These are phyloP conservation scores for Ogataea salicorniae DNA, from an alignment of 805 yeast genomes.

Conservation along the genomic window DNA sequence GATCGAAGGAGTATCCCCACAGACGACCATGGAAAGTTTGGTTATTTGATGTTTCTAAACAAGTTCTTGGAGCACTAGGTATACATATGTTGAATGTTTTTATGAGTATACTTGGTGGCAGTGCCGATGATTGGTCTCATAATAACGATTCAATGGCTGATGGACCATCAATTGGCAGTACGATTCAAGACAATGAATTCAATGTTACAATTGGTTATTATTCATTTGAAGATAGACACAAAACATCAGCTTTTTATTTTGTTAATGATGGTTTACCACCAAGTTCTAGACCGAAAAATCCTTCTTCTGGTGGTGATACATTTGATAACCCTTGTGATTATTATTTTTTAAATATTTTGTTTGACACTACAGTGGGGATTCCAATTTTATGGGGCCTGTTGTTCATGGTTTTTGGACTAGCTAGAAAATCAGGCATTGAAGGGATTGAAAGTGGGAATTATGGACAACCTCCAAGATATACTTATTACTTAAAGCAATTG, in stretches of 20 bases:
- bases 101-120: slow-evolving; percentile 55
- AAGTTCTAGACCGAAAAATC: neutral
- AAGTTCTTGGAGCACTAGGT: slow-evolving; percentile 79
- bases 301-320: slow-evolving; percentile 17
- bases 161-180: too few species aligned
- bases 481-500: slow-evolving; percentile 69
- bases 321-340: slow-evolving; percentile 78
- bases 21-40: slow-evolving; percentile 85
- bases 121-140: slow-evolving; percentile 16
- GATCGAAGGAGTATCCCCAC: slow-evolving; percentile 72
- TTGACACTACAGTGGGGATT: slow-evolving; percentile 93
- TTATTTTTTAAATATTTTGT: slow-evolving; percentile 82
- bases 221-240: slow-evolving; percentile 1
- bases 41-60: slow-evolving; percentile 87
- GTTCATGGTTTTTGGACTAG: slow-evolving; percentile 43
- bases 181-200: neutral
- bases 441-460: slow-evolving; percentile 54
- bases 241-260: neutral
- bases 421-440: slow-evolving; percentile 38
- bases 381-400: slow-evolving; percentile 66
- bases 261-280: neutral
- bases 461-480: slow-evolving; percentile 59
- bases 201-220: neutral
- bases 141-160: neutral
- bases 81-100: slow-evolving; percentile 75